Conservation (phyloP, 495 filamentous ascomycete genomes). For the Lasiosphaeriaceae sp. region DNA sequence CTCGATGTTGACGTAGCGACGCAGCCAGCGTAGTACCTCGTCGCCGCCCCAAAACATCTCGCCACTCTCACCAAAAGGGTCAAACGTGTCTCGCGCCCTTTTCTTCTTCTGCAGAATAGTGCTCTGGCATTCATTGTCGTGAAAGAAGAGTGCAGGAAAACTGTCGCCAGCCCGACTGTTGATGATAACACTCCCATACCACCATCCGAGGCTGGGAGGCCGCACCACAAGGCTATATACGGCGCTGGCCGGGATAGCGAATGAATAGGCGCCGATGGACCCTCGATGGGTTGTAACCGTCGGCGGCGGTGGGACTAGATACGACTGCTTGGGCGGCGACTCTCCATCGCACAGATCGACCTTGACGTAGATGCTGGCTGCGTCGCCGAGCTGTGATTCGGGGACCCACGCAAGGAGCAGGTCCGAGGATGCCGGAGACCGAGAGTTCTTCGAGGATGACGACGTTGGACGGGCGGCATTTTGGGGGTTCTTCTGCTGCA, state of each 20-base stretch:
- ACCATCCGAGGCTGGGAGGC: slow-evolving; percentile 93
- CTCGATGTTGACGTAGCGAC: slow-evolving; percentile 76
- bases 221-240: slow-evolving; percentile 88
- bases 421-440: slow-evolving; percentile 51
- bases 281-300: slow-evolving; percentile 66
- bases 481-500: slow-evolving; percentile 75
- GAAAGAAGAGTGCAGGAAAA: slow-evolving; percentile 95
- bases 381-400: slow-evolving; percentile 81
- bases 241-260: slow-evolving; percentile 83
- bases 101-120: slow-evolving; percentile 93
- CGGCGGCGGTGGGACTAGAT: slow-evolving; percentile 88
- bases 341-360: slow-evolving; percentile 82
- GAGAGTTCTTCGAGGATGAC: slow-evolving; percentile 44
- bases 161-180: slow-evolving; percentile 85
- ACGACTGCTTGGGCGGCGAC: slow-evolving; percentile 77
- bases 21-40: slow-evolving; percentile 89
- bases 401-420: slow-evolving; percentile 91
- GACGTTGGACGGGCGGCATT: slow-evolving; percentile 42
- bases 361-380: slow-evolving; percentile 86
- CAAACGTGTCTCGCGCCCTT: slow-evolving; percentile 74
- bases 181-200: slow-evolving; percentile 93
- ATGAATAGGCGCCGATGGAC: slow-evolving; percentile 82
- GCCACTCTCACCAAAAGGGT: slow-evolving; percentile 81
- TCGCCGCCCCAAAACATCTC: slow-evolving; percentile 97
- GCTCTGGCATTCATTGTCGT: slow-evolving; percentile 92